phyloP scores from a whole-genome alignment of 345 rosid species.

The Cardiospermum halicacabum region DNA sequence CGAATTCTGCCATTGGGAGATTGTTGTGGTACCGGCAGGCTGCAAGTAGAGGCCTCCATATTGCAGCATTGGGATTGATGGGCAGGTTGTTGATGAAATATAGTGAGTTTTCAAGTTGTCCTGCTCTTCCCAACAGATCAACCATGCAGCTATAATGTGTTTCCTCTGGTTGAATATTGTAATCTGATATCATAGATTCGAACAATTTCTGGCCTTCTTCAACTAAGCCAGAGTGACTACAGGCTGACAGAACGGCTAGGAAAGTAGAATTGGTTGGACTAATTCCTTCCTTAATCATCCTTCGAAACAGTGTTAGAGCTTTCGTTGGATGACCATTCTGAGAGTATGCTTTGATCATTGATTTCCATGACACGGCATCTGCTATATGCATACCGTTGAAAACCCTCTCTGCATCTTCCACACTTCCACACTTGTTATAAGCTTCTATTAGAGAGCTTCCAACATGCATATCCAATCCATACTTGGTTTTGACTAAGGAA shows the following conservation, averaged over 20 bases:
- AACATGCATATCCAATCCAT: slow-evolving; percentile 16
- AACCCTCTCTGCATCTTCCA: slow-evolving; percentile 22
- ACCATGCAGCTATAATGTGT: slow-evolving; percentile 29
- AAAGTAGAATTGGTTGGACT: slow-evolving; percentile 23
- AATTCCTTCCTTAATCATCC: slow-evolving; percentile 20
- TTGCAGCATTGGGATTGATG: slow-evolving; percentile 23
- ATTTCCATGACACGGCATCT: slow-evolving; percentile 29
- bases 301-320: slow-evolving; percentile 17
- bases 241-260: slow-evolving; percentile 25
- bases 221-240: slow-evolving; percentile 28
- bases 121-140: slow-evolving; percentile 28
- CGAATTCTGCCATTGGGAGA: slow-evolving; percentile 22
- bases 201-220: slow-evolving; percentile 25
- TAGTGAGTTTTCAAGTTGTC: slow-evolving; percentile 21
- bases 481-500: slow-evolving; percentile 12
- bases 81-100: slow-evolving; percentile 20
- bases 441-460: slow-evolving; percentile 28
- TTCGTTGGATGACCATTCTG: slow-evolving; percentile 20
- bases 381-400: slow-evolving; percentile 16
- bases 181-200: slow-evolving; percentile 18
- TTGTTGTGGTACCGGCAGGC: slow-evolving; percentile 27
- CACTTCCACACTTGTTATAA: slow-evolving; percentile 24
- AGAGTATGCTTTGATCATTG: slow-evolving; percentile 26
- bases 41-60: slow-evolving; percentile 31
- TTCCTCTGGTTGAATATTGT: slow-evolving; percentile 22